Conservation (phyloP, 2,329 filamentous ascomycete genomes). For the Verticillium longisporum region DNA sequence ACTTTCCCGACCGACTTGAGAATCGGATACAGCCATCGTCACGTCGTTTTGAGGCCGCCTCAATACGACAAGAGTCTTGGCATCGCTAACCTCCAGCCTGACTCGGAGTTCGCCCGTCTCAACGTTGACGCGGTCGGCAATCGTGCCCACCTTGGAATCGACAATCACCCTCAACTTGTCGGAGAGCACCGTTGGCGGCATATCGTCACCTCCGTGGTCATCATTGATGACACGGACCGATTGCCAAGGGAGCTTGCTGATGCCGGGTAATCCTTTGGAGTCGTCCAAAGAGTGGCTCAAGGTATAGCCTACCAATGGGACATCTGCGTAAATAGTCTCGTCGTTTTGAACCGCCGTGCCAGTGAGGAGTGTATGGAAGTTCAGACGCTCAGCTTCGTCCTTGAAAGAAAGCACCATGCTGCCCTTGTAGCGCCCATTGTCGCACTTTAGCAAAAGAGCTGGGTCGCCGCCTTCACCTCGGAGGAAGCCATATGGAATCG, state of each 20-base stretch:
- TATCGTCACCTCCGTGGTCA: conserved; percentile 55
- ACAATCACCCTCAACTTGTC: conserved; percentile 70
- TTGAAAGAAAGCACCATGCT: conserved; percentile 73
- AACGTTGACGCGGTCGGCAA: conserved; percentile 80
- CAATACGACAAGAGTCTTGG: conserved; percentile 57
- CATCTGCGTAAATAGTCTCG: conserved; percentile 66
- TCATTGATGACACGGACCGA: conserved; percentile 66
- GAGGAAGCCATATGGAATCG: conserved; percentile 72
- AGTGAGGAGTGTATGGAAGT: conserved; percentile 66
- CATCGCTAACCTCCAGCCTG: conserved; percentile 55
- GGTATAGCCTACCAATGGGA: conserved; percentile 57
- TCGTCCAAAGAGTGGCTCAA: conserved; percentile 49
- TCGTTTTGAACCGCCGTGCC: conserved; percentile 62
- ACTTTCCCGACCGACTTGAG: conserved; percentile 54
- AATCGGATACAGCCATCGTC: conserved; percentile 67
- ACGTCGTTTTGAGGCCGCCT: conserved; percentile 72
- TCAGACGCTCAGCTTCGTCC: conserved; percentile 62
- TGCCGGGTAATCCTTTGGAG: conserved; percentile 40
- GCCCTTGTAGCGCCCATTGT: conserved; percentile 57
- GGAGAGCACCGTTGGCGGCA: conserved; percentile 64
- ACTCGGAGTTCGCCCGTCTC: conserved; percentile 67
- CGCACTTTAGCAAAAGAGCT: conserved; percentile 63
- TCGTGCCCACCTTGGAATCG: conserved; percentile 67
- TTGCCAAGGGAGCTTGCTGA: conserved; percentile 56
- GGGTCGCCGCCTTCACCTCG: conserved; percentile 64